Conservation (phyloP, 352 stramenopile genomes). For the Pelagophyceae sp. region DNA sequence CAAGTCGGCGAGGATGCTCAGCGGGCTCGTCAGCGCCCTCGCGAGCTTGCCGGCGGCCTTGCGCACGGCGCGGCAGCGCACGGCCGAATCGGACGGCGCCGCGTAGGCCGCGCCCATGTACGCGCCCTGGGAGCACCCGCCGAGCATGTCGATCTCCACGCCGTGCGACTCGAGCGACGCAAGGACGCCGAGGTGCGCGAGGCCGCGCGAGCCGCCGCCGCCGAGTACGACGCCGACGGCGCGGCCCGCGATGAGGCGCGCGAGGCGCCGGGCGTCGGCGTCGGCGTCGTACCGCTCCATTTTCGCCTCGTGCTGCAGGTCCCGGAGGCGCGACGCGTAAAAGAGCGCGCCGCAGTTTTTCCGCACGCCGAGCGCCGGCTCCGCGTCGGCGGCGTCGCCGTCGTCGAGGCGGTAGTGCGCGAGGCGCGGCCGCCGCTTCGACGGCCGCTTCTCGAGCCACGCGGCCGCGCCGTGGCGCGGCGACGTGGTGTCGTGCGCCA, state of each 20-base stretch:
- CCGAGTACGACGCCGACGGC: constrained; percentile 82
- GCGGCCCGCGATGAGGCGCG: constrained; percentile 75
- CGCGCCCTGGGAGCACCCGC: constrained; percentile 64
- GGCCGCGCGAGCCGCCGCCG: constrained; percentile 75
- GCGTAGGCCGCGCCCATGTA: constrained; percentile 36
- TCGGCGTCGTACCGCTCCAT: constrained; percentile 7
- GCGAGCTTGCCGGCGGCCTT: constrained; percentile 39
- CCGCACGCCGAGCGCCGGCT: too few relatives aligned
- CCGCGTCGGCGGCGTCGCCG: not conserved
- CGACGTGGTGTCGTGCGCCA: not conserved
- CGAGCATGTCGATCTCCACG: constrained; percentile 76
- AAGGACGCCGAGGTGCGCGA: constrained; percentile 85
- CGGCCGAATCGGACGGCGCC: constrained; percentile 14
- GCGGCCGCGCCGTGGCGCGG: too few relatives aligned
- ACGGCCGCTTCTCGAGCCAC: not conserved
- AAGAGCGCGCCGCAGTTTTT: not conserved
- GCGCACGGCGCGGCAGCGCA: constrained; percentile 1
- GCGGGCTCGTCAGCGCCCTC: constrained; percentile 50
- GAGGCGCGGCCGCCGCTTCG: not conserved
- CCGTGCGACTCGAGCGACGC: constrained; percentile 77
- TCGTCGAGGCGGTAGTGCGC: not conserved
- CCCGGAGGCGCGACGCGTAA: too few relatives aligned
- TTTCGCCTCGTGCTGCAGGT: too few relatives aligned
- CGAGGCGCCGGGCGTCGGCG: constrained; percentile 55
- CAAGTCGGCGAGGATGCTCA: constrained; percentile 60